Evolutionary conservation across 495 filamentous ascomycete genomes (phyloP), one percentile per base, ranked within the genome.

Genomic region (Xylaria bambusicola): DNA sequence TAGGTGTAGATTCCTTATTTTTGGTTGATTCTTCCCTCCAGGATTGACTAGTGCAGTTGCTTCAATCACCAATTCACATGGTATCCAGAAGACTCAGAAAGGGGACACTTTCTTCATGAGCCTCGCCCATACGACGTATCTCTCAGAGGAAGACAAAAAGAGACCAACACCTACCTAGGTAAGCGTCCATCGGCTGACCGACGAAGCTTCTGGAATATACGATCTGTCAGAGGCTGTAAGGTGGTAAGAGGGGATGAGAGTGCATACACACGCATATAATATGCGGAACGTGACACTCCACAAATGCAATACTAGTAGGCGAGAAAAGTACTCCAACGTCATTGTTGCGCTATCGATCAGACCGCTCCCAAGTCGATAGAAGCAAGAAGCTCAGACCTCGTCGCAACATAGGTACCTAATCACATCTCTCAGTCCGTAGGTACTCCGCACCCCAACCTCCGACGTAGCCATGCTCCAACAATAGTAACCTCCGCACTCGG

Each of bases 271-370:
- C 48, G 36, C 48, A 52, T 52, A 38, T 15, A 20, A 36, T 26
- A 29, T 13, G 31, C 24, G 57, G 26, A 60, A 53, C 57, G 31
- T 60, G 57, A 52, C 49, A 55, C 21, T 55, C 52, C 52, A 55
- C 48, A 17, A 27, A 47, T 27, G 20, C 31, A n/a, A 13, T 15
- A 51, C 15, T 15, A 20, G 45, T 29, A 8, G 35, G 52, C 24
- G 15, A 44, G 52, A 6, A 29, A 24, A 52, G 35, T 45, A 17
- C 45, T 29, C 35, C 20, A 52, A 52, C 41, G 31, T 53, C 41
- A 60, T 46, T 21, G 27, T 35, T 15, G 36, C 48, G n/a, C 29
- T 24, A 51, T 44, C 44, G 12, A 42, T 23, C 17, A 35, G 38
- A n/a, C 38, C 27, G 29, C 23, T 36, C 31, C 13, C 42, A 8